Conservation (phyloP, 345 rosid species). For the Gynandropsis gynandra region DNA sequence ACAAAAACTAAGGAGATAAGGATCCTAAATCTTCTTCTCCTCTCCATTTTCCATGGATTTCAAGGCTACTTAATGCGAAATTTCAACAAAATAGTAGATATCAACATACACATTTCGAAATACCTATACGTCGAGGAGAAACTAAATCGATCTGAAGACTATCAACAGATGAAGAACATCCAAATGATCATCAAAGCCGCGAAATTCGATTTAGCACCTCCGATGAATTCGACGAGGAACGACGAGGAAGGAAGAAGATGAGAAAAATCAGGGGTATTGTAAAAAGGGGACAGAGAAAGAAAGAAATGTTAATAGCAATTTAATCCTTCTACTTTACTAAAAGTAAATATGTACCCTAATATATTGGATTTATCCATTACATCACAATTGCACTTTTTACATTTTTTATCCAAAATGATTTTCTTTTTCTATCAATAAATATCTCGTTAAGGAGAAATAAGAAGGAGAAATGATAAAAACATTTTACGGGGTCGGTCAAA, state of each 20-base stretch:
- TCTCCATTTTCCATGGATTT: not conserved
- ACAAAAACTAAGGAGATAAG: not conserved
- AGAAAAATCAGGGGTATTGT: not conserved
- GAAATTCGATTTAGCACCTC: slow-evolving; percentile 12
- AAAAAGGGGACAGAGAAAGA: not conserved
- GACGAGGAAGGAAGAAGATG: slow-evolving; percentile 25
- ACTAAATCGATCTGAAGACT: slow-evolving; percentile 7
- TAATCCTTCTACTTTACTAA: slow-evolving; percentile 7
- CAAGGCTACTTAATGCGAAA: slow-evolving; percentile 3
- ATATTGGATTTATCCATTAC: no score
- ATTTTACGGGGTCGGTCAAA: no score
- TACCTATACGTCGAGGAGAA: not conserved
- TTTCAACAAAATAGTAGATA: slow-evolving; percentile 5
- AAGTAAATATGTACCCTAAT: no score
- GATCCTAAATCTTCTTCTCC: not conserved
- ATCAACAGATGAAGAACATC: not conserved
- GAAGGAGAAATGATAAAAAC: no score
- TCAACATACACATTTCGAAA: slow-evolving; percentile 16
- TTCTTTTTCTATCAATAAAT: no score
- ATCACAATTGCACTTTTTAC: no score
- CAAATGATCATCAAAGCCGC: slow-evolving; percentile 10
- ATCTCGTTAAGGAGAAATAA: no score
- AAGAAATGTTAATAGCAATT: slow-evolving; percentile 7
- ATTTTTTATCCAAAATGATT: no score
- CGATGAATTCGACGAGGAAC: slow-evolving; percentile 25